Evolutionary conservation across 1,284 basidiomycete species (phyloP).

Genomic region (Trichosporon sp.): DNA sequence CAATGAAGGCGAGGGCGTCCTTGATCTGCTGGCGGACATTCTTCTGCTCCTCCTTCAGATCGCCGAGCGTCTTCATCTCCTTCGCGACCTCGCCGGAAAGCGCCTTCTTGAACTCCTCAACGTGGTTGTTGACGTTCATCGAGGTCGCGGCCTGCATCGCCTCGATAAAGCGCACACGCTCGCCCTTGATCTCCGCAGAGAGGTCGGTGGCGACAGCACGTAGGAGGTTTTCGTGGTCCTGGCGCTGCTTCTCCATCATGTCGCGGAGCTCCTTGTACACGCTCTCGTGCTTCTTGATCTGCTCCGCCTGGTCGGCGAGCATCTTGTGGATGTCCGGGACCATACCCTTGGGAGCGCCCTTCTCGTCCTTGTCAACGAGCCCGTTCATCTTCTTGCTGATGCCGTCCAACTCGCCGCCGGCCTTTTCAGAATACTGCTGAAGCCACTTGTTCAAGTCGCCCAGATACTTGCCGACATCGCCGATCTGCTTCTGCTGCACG

Average conservation of each 20-base stretch:
- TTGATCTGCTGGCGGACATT: conserved; percentile 64
- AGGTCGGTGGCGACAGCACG: conserved; percentile 71
- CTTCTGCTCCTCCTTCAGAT: conserved; percentile 71
- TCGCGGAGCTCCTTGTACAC: conserved; percentile 36
- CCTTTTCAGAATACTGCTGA: conserved; percentile 73
- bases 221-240: conserved; percentile 70
- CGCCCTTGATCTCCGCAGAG: conserved; percentile 76
- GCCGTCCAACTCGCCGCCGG: conserved; percentile 68
- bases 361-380: conserved; percentile 59
- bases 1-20: conserved; percentile 55
- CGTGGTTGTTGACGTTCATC: conserved; percentile 79
- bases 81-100: conserved; percentile 59
- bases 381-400: conserved; percentile 66
- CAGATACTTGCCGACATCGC: conserved; percentile 54
- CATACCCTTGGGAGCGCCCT: conserved; percentile 29
- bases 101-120: conserved; percentile 64
- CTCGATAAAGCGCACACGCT: conserved; percentile 79
- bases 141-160: conserved; percentile 86
- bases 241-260: conserved; percentile 67
- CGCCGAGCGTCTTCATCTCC: conserved; percentile 72
- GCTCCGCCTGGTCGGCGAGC: conserved; percentile 46
- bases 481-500: conserved; percentile 51
- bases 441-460: conserved; percentile 66
- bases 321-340: conserved; percentile 50
- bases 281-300: conserved; percentile 30